Base-by-base conservation (phyloP, 805 yeast species). In the Saturnispora zaruensis region DNA sequence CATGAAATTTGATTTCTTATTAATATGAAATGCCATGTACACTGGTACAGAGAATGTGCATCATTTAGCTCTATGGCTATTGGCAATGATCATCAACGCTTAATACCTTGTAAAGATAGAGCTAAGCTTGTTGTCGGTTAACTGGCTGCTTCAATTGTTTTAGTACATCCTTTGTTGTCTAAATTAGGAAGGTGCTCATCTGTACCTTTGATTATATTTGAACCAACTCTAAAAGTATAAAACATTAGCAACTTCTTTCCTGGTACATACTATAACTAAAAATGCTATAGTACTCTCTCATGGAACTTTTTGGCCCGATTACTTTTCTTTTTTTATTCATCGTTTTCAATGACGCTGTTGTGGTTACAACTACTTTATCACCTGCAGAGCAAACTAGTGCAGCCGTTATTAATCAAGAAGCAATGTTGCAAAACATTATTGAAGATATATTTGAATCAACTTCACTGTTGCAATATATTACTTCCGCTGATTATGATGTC, bases 321-420 rank as follows among this genome's bases (percentile, higher is more conserved):
- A 20, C 16, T 38, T 20, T 21, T 9, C 30, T 49, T n/a, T 9
- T 26, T 6, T 21, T 30, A 8, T 13, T 44, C 7, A 33, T 33
- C 30, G 16, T 14, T 23, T 24, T 44, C 11, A 6, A 14, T 6
- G 16, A 38, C 8, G 41, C 41, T 21, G 26, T 23, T 24, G 30
- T 53, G 3, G 38, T 51, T 11, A 56, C 63, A 11, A 60, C 65
- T 4, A 58, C 61, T 2, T 52, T 61, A 4, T 54, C 59, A 20
- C 33, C 59, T 6, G 50, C 51, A 4, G 58, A 59, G 38, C 68
- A 68, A 50, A 53, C 59, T 11, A 44, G 53, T 2, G 50, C 58
- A 13, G 75, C 75, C 3, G 62, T 70, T 3, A 51, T 54, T 16
- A 58, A 60, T 6, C 71, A 70, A 52, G 30, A 48, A 26, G 20